Evolutionary conservation across 495 filamentous ascomycete genomes (phyloP).

Genomic region (Bathelium albidoporum): DNA sequence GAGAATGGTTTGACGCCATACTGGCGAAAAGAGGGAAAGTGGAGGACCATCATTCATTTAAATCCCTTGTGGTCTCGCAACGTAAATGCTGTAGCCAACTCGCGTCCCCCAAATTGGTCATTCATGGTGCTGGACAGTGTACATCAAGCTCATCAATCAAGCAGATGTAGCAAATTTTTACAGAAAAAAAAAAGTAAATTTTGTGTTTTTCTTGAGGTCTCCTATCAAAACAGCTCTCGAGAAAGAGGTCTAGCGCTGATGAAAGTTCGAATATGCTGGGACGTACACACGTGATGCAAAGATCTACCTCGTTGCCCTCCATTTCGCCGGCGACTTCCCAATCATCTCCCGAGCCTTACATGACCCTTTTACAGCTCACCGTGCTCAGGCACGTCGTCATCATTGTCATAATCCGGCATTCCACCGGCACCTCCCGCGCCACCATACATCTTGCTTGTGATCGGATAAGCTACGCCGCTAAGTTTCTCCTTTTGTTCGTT

Average conservation of each 20-base stretch:
- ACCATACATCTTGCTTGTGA: constrained; percentile 94
- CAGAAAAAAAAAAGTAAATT: background rate
- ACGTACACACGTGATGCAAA: constrained; percentile 3
- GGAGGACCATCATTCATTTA: too few relatives aligned
- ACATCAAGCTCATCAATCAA: too few relatives aligned
- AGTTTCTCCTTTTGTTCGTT: constrained; percentile 99
- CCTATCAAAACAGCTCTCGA: background rate
- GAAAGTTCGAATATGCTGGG: background rate
- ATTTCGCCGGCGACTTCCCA: background rate
- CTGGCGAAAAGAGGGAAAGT: too few relatives aligned
- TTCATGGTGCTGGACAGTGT: too few relatives aligned
- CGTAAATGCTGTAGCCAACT: too few relatives aligned
- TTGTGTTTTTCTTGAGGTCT: background rate
- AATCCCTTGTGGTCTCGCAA: too few relatives aligned
- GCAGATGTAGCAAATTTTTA: too few relatives aligned
- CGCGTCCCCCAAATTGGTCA: too few relatives aligned
- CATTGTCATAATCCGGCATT: constrained; percentile 49
- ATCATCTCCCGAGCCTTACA: background rate
- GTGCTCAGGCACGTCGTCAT: constrained; percentile 60
- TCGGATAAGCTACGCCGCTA: constrained; percentile 90
- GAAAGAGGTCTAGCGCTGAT: background rate
- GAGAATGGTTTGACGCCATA: background rate
- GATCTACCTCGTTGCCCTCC: background rate
- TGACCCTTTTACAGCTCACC: constrained; percentile 65
- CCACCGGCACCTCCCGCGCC: constrained; percentile 48